A percentile compares a stretch with the other conserved stretches of the same genome.
Evolutionary conservation across 2,329 filamentous ascomycete genomes (phyloP).

Genomic region (Periglandula ipomoeae): DNA sequence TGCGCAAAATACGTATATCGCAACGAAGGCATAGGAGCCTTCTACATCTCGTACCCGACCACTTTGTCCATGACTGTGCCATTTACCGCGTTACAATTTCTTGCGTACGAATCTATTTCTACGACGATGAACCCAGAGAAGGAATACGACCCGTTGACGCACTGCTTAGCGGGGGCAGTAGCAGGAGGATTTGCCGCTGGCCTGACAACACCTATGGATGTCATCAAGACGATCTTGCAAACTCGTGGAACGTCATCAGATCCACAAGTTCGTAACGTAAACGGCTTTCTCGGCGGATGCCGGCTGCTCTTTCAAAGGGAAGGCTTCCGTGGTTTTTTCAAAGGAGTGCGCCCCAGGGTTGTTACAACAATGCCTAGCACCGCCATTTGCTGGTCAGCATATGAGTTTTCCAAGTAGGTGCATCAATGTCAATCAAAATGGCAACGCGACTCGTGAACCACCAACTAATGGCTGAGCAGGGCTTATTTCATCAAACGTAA

Average conservation of each 20-base stretch:
- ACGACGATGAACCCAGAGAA: slow-evolving; percentile 83
- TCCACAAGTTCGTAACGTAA: slow-evolving; percentile 74
- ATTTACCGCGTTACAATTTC: slow-evolving; percentile 94
- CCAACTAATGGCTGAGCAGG: slow-evolving; percentile 23
- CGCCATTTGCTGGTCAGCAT: slow-evolving; percentile 93
- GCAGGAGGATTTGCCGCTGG: slow-evolving; percentile 91
- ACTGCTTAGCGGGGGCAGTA: slow-evolving; percentile 85
- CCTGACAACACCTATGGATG: slow-evolving; percentile 90
- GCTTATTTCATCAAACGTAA: slow-evolving; percentile 53
- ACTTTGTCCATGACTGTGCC: slow-evolving; percentile 98
- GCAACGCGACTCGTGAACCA: too few species aligned
- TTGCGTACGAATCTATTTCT: slow-evolving; percentile 94
- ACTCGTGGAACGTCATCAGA: slow-evolving; percentile 80
- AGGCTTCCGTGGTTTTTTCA: slow-evolving; percentile 81
- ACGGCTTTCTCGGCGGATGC: slow-evolving; percentile 70
- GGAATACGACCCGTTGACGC: slow-evolving; percentile 84
- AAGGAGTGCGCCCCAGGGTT: slow-evolving; percentile 81
- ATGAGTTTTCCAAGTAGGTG: slow-evolving; percentile 58
- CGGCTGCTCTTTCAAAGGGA: slow-evolving; percentile 75
- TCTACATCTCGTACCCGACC: slow-evolving; percentile 97
- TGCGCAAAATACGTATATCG: slow-evolving; percentile 84
- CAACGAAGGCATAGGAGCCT: slow-evolving; percentile 79
- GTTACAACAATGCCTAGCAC: slow-evolving; percentile 98
- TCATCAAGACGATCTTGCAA: slow-evolving; percentile 96
- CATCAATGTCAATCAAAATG: slow-evolving; percentile 65